Evolutionary conservation across 176 grass and related monocot species (phyloP), one percentile per base, ranked within the genome.

Genomic region (Guadua angustifolia): DNA sequence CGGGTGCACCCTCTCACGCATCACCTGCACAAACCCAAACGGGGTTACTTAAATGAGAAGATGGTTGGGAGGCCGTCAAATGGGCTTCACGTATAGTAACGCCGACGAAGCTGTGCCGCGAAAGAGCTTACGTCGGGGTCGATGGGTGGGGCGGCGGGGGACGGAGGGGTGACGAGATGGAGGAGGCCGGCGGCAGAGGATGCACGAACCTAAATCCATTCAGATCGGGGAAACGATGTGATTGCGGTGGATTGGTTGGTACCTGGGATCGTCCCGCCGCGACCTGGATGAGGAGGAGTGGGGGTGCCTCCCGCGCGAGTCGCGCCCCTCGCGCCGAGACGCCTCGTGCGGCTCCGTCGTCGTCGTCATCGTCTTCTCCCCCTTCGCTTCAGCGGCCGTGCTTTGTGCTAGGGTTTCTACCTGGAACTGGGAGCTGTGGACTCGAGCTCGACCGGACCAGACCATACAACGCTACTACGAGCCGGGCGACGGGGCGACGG

Each of bases 241-340:
- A 6, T 73, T 35, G 42, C n/a, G 5, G 36, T 4, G 22, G 61
- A n/a, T 76, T 75, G 79, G 75, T 18, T 0, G 1, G n/a, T 1
- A 17, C 92, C 86, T 94, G 66, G 80, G 89, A 44, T 91, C 79
- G 78, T 84, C 87, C 74, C 73, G 75, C 71, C 78, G 85, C n/a
- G 79, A 82, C 71, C 87, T 81, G 25, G 79, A 87, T 10, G 84
- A 84, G 39, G 89, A 85, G 55, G 89, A 85, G 55, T 83, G 62
- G 63, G 49, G 78, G 63, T 82, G 89, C 66, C 84, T 85, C 14
- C 82, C 77, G 73, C 79, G 87, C 32, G 84, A 43, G 45, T 89
- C 92, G 2, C 82, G 92, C 66, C 63, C 84, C 56, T 92, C 87
- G 2, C 84, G 89, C 47, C 84, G 78, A 44, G 87, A 87, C 73